Evolutionary conservation across 345 rosid species (phyloP).

Genomic region (Rhizophora apiculata): DNA sequence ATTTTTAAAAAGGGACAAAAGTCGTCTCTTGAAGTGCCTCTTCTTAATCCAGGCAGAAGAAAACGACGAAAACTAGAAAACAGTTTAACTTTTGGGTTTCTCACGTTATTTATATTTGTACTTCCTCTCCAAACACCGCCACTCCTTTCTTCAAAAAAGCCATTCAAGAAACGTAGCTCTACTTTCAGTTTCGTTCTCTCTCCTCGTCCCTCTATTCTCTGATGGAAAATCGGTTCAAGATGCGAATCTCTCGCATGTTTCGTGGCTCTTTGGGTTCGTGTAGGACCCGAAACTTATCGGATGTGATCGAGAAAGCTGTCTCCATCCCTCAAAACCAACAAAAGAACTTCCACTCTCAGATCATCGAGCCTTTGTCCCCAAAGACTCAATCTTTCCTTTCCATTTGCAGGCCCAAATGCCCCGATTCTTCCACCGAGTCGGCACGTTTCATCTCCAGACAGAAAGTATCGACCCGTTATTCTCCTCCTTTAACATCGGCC

Average conservation of each 20-base stretch:
- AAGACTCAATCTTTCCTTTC: constrained; percentile 36
- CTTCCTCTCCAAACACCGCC: background rate
- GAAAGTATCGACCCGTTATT: constrained; percentile 24
- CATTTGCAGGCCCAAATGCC: constrained; percentile 38
- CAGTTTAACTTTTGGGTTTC: background rate
- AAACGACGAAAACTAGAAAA: constrained; percentile 27
- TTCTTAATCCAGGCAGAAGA: constrained; percentile 17
- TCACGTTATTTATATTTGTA: constrained; percentile 4
- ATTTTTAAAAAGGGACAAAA: background rate
- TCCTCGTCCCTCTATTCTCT: constrained; percentile 6
- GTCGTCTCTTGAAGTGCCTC: constrained; percentile 7
- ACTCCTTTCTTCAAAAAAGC: constrained; percentile 3
- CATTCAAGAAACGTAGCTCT: background rate
- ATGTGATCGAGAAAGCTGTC: constrained; percentile 49
- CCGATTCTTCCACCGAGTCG: constrained; percentile 15
- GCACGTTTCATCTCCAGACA: constrained; percentile 22
- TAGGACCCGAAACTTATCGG: constrained; percentile 52
- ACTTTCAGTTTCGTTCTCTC: too few species aligned
- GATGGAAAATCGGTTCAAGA: constrained; percentile 64
- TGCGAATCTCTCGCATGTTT: constrained; percentile 60
- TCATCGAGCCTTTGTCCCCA: constrained; percentile 18
- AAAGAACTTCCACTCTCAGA: background rate
- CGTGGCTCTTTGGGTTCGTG: constrained; percentile 61
- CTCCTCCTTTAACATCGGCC: constrained; percentile 21
- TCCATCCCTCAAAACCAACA: constrained; percentile 21